A percentile compares a stretch with the other conserved stretches of the same genome.
These are phyloP conservation scores for Paraglomus occultum DNA, from an alignment of 192 early-diverging fungal species.

Conservation along the genomic window DNA sequence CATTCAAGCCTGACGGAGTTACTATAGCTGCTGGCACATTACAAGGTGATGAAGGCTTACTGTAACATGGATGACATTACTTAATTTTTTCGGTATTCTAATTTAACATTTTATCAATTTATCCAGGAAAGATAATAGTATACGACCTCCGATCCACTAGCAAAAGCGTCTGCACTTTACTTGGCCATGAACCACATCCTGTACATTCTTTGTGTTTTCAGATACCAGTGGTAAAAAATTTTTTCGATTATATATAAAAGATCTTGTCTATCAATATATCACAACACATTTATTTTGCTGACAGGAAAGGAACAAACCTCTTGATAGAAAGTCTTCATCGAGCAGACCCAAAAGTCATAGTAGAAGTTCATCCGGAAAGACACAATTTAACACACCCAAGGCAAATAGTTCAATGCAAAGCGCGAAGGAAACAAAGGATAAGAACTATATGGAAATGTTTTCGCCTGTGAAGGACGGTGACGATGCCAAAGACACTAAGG, in stretches of 20 bases:
- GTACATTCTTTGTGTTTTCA: conserved; percentile 34
- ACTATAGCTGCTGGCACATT: conserved; percentile 43
- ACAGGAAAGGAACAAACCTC: conserved; percentile 31
- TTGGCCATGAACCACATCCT: conserved; percentile 11
- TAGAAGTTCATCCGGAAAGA: conserved; percentile 6
- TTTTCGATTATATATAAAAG: conserved; percentile 30
- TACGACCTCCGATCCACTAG: conserved; percentile 42
- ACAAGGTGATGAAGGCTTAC: conserved; percentile 28
- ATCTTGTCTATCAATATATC: conserved; percentile 12
- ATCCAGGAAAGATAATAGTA: conserved; percentile 34
- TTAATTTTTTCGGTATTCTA: neutral
- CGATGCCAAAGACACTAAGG: neutral
- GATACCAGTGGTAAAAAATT: conserved; percentile 30
- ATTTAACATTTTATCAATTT: neutral
- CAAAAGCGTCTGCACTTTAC: conserved; percentile 32
- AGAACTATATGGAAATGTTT: conserved; percentile 51
- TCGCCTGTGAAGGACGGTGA: conserved; percentile 42
- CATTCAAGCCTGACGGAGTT: conserved; percentile 43
- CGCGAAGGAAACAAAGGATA: conserved; percentile 13
- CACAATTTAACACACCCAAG: neutral
- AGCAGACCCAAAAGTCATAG: conserved; percentile 1
- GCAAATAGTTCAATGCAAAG: neutral
- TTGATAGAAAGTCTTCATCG: too few species aligned
- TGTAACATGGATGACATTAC: neutral
- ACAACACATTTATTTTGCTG: conserved; percentile 31